These are phyloP conservation scores for Candida ulmi DNA, from an alignment of 805 yeast species.

Conservation along the genomic window DNA sequence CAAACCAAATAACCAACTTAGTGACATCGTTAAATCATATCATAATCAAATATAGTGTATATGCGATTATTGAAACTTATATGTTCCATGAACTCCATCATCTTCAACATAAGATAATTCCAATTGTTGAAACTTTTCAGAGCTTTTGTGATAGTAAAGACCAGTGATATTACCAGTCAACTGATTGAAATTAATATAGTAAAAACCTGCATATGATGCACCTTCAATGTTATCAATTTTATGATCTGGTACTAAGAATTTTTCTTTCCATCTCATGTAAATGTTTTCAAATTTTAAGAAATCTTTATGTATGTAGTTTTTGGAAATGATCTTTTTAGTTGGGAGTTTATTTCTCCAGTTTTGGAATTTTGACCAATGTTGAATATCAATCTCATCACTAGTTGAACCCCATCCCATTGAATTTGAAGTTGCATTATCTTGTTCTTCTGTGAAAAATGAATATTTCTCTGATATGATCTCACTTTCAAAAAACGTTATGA, in stretches of 20 bases:
- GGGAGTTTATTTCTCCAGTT: slow-evolving; percentile 31
- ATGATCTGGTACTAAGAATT: slow-evolving; percentile 79
- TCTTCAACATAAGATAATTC: slow-evolving; percentile 34
- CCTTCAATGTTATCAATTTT: slow-evolving; percentile 42
- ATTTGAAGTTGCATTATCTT: background rate
- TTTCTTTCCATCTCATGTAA: slow-evolving; percentile 95
- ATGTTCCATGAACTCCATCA: slow-evolving; percentile 7
- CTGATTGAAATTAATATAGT: slow-evolving; percentile 81
- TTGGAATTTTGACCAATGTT: slow-evolving; percentile 61
- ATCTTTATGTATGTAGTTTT: slow-evolving; percentile 22
- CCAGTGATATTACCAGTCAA: slow-evolving; percentile 72
- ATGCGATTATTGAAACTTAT: slow-evolving; percentile 9
- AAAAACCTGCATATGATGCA: slow-evolving; percentile 91
- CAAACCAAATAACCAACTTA: too few relatives aligned
- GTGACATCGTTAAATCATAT: too few relatives aligned
- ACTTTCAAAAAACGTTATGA: slow-evolving; percentile 70
- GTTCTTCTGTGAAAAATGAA: slow-evolving; percentile 34
- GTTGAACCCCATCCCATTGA: slow-evolving; percentile 43
- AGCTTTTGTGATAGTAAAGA: slow-evolving; percentile 72
- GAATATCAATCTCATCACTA: slow-evolving; percentile 51
- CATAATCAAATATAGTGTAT: too few relatives aligned
- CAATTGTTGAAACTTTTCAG: slow-evolving; percentile 72
- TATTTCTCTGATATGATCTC: slow-evolving; percentile 52
- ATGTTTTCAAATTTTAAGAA: slow-evolving; percentile 41
- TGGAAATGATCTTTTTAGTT: slow-evolving; percentile 10